phyloP scores from a whole-genome alignment of 192 early-diverging fungal species.

The Mortierella hygrophila region DNA sequence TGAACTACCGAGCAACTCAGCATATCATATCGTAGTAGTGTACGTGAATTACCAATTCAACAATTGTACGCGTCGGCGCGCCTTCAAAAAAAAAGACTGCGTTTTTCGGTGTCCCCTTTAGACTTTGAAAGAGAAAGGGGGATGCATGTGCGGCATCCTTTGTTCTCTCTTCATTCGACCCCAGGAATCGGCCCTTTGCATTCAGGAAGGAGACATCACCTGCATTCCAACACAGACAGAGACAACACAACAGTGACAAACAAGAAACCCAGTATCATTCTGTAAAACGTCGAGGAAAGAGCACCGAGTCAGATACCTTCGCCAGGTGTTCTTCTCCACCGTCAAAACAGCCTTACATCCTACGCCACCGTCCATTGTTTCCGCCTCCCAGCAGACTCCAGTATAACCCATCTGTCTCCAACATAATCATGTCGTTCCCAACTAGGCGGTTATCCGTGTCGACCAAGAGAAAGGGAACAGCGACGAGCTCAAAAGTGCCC shows the following conservation, averaged over 20 bases:
- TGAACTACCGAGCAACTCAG: too few species aligned
- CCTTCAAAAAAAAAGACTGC: not conserved
- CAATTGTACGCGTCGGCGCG: not conserved
- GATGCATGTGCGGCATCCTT: not conserved
- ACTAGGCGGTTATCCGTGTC: not conserved
- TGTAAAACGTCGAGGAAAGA: conserved; percentile 5
- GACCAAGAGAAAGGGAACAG: not conserved
- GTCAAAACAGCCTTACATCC: not conserved
- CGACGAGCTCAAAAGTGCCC: not conserved
- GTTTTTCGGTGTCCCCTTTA: conserved; percentile 2
- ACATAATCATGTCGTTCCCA: not conserved
- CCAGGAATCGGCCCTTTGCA: not conserved
- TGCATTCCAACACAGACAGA: not conserved
- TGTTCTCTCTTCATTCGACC: not conserved
- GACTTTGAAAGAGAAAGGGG: not conserved
- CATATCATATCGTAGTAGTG: not conserved
- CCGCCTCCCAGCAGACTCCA: not conserved
- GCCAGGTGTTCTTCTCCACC: not conserved
- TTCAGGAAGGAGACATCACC: conserved; percentile 1
- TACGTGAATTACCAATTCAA: not conserved
- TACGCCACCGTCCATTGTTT: not conserved
- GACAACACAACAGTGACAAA: not conserved
- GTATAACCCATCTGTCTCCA: not conserved
- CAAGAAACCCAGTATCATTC: not conserved
- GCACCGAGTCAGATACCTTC: not conserved